Conservation (phyloP, 306 rosid genomes). For the Vachellia collinsii region DNA sequence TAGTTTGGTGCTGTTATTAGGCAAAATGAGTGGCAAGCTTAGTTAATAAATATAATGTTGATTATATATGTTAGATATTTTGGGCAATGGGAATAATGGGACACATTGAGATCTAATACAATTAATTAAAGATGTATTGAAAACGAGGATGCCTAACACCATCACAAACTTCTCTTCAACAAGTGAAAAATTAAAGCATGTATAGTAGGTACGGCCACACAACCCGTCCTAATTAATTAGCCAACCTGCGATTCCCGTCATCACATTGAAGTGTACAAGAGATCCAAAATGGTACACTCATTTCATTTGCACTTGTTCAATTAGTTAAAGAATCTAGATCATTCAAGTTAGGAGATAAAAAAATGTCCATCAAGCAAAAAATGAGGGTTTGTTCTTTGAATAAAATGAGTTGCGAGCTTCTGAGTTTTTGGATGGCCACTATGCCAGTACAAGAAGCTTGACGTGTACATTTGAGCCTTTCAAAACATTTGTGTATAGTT, state of each 20-base stretch:
- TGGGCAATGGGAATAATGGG: neutral
- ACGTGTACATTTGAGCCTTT: neutral
- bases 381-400: neutral
- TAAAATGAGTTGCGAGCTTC: neutral
- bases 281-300: neutral
- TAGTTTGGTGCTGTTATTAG: neutral
- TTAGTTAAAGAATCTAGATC: neutral
- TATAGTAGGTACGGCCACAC: no score
- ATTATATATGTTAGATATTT: neutral
- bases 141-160: neutral
- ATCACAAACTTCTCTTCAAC: neutral
- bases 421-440: neutral
- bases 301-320: neutral
- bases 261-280: neutral
- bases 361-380: neutral
- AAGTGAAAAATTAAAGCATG: neutral
- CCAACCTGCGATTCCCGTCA: neutral
- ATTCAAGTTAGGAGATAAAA: neutral
- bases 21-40: constrained; percentile 19
- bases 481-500: neutral
- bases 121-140: neutral
- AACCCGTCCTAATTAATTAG: neutral
- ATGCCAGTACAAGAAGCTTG: neutral
- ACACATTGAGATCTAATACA: neutral
- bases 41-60: constrained; percentile 8